Base-by-base conservation (phyloP, 306 rosid species). In the Gastrolobium bilobum region DNA sequence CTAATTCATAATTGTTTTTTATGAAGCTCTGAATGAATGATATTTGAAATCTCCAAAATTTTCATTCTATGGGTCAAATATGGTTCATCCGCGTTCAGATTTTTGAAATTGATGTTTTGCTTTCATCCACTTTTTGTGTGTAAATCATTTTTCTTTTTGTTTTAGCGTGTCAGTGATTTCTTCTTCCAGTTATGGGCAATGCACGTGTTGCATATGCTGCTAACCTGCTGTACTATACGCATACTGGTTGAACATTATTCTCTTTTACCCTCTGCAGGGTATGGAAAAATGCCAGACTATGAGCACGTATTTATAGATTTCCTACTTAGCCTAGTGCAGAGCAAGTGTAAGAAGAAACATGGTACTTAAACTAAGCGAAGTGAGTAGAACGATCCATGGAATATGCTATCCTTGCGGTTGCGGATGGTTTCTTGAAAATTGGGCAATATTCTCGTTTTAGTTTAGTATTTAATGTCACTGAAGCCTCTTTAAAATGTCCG, bases 241-340 rank as follows among this genome's bases (percentile, higher is more conserved):
- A 3, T 56, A 30, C 34, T 20, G 15, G 44, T 63, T 63, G 75
- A 43, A 43, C 38, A 44, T 26, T 29, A 14, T 65, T 42, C 2
- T 56, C 14, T 42, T 62, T 46, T 47, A 46, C 4, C 1, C 14
- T 14, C 40, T 29, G 57, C 83, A 79, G 83, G 90, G 26, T 84
- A 30, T 71, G 90, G 90, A 8, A 87, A 87, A 82, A 79, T 87
- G 88, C 90, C 90, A 38, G 86, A 66, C 14, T 87, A 87, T 7
- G 90, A 87, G 76, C 86, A 82, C 37, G 42, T 84, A 33, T 87
- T 87, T 71, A 87, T 88, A 14, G 90, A 87, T 52, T 87, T 87
- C 78, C 83, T 87, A 57, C 84, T 87, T 39, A 76, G 78, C 86
- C 81, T 84, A 51, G 61, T 53, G 83, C 86, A 84, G 73, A 87